A percentile compares a stretch with the other conserved stretches of the same genome.
Conservation (phyloP, 192 early-diverging fungal species). For the Pilaira anomala region DNA sequence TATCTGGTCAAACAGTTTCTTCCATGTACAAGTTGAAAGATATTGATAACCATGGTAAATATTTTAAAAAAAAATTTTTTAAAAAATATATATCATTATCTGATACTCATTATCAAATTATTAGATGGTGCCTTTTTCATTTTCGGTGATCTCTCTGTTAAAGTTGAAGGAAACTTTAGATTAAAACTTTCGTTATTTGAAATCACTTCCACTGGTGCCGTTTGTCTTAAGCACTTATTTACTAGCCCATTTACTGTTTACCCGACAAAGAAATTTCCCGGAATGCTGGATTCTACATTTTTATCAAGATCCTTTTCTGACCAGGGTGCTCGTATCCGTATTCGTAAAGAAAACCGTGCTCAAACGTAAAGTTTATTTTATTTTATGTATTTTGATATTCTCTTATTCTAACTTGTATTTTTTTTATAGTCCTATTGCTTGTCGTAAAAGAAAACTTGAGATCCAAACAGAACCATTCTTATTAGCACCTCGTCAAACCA, state of each 20-base stretch:
- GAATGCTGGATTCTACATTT: constrained; percentile 88
- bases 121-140: constrained; percentile 88
- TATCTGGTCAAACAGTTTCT: constrained; percentile 90
- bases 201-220: constrained; percentile 45
- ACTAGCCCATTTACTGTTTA: constrained; percentile 81
- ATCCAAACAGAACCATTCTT: not conserved
- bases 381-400: not conserved
- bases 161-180: constrained; percentile 77
- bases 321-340: constrained; percentile 89
- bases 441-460: constrained; percentile 14
- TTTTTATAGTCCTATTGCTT: not conserved
- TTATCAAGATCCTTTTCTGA: constrained; percentile 87
- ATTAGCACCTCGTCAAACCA: not conserved
- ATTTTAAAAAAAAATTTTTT: not conserved
- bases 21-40: constrained; percentile 85
- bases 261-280: constrained; percentile 86
- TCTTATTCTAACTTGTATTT: not conserved
- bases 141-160: constrained; percentile 88
- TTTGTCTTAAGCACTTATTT: constrained; percentile 51
- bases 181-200: constrained; percentile 86
- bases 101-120: not conserved
- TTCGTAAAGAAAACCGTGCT: constrained; percentile 76
- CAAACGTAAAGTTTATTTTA: constrained; percentile 27
- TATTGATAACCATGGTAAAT: constrained; percentile 58
- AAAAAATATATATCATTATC: not conserved